Base-by-base conservation (phyloP, 257 asterid species). In the Solanum verrucosum region DNA sequence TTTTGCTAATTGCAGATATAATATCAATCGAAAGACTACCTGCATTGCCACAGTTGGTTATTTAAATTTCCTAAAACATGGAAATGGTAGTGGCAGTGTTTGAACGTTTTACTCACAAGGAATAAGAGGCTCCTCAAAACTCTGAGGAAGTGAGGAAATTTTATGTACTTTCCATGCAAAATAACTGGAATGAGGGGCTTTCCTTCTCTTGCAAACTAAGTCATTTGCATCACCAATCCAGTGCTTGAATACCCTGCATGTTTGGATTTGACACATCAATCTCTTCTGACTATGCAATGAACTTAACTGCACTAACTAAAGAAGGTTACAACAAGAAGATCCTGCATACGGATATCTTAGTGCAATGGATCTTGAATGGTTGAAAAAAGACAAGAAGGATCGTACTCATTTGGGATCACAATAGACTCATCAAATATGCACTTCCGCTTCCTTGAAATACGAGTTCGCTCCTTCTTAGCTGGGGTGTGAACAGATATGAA, bases 401-500 rank as follows among this genome's bases (percentile, higher is more conserved):
- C 93, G 10, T 93, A 97, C 99, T 83, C 75, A 60, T 93, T 92
- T 73, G 95, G 68, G 81, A 97, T 34, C 78, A 91, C 90, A 23
- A 90, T 59, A 86, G 90, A 83, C 13, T 59, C 89, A 90, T 95
- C 99, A 74, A 88, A 67, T 85, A 90, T 29, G 87, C 92, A 84
- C 90, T 91, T 96, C 74, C 93, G 92, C 93, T 94, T 96, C 93
- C 90, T 93, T 77, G 78, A 87, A 90, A 91, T 89, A 78, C 88
- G 93, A 9, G 88, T 83, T 42, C 87, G 89, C 91, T 97, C 98
- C 89, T 87, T 94, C 82, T 90, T 75, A 77, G 96, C 98, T 25
- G 99, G 98, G 75, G 98, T 96, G 73, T 44, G 94, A 86, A 97
- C 88, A 87, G 90, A 82, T 63, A 90, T 89, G 34, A 91, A 90